A percentile compares a stretch with the other conserved stretches of the same genome.
These are phyloP conservation scores for Colletotrichum tabaci DNA, from an alignment of 2,329 filamentous ascomycete species.

Conservation along the genomic window DNA sequence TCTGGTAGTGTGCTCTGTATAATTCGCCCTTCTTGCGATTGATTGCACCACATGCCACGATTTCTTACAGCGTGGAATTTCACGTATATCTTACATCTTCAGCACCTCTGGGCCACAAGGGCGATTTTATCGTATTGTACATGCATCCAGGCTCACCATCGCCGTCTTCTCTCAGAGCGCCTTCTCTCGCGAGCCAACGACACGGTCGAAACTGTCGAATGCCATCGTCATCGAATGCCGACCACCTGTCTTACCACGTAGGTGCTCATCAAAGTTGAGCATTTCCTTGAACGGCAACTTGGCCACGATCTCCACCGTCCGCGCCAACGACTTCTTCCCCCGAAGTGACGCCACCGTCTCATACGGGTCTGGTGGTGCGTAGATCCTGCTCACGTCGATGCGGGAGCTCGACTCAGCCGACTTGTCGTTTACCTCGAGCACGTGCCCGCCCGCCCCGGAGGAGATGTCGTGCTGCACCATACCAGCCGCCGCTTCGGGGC, in stretches of 20 bases:
- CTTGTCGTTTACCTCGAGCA: constrained; percentile 78
- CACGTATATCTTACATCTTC: neutral
- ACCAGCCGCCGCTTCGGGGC: constrained; percentile 86
- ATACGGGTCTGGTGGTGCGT: constrained; percentile 90
- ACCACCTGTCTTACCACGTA: constrained; percentile 90
- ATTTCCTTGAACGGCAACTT: constrained; percentile 96
- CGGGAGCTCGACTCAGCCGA: constrained; percentile 56
- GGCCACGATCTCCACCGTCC: constrained; percentile 79
- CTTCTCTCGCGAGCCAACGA: constrained; percentile 70
- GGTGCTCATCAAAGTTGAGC: constrained; percentile 92
- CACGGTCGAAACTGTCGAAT: constrained; percentile 70
- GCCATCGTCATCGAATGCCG: constrained; percentile 75
- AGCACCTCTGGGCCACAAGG: neutral
- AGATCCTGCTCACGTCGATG: constrained; percentile 83
- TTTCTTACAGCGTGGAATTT: neutral
- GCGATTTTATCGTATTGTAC: constrained; percentile 3
- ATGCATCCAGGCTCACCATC: neutral
- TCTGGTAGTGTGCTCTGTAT: neutral
- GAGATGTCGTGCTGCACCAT: constrained; percentile 87
- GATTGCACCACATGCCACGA: no score
- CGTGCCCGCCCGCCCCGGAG: constrained; percentile 78
- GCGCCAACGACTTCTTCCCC: constrained; percentile 63
- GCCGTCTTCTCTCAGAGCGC: constrained; percentile 49
- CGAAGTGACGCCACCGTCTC: constrained; percentile 71
- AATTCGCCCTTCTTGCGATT: neutral